Evolutionary conservation across 169 alveolate species (phyloP), one percentile per base, ranked within the genome.

Genomic region (Plasmodium inui): DNA sequence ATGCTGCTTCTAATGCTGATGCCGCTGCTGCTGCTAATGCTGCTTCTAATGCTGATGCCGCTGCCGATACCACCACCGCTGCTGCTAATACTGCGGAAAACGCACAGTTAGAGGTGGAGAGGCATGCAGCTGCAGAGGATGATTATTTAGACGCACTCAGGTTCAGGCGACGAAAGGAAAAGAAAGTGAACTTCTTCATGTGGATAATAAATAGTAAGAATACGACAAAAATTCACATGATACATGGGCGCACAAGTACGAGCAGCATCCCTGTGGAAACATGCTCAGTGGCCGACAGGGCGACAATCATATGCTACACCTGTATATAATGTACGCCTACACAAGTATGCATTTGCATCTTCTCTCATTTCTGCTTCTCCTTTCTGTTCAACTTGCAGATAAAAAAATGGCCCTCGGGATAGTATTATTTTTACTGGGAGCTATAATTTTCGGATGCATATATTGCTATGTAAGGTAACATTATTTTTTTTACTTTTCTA

Each of bases 171-270:
- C 44, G 82, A 50, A 76, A 19, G 46, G 44, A 73, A 55, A 76
- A 86, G 70, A 86, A 76, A 41, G 39, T 55, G 30, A 86, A 37
- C 41, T 74, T 86, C 30, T 86, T 86, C 34, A 86, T 86, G 93
- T 86, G 93, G 93, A 74, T 86, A 74, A 86, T 86, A 55, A 86
- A 86, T 76, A 74, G 93, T 86, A 86, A 86, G 53, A 50, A 71
- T 83, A 19, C n/a, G 28, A 32, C 72, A 28, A 81, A 53, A 37
- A 7, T 17, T 55, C 17, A 26, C 26, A 73, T 74, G 34, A 4
- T 17, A 74, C 61, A 26, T 85, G 46, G 7, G 46, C 26, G 12
- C n/a, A 74, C 55, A 34, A 17, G 44, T 17, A 3, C 6, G 28
- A 74, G 9, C 46, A 74, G 22, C 55, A n/a, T 26, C 28, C 14